Evolutionary conservation across 495 filamentous ascomycete species (phyloP), one percentile per base, ranked within the genome.

Genomic region (Aspergillus cavernicola): DNA sequence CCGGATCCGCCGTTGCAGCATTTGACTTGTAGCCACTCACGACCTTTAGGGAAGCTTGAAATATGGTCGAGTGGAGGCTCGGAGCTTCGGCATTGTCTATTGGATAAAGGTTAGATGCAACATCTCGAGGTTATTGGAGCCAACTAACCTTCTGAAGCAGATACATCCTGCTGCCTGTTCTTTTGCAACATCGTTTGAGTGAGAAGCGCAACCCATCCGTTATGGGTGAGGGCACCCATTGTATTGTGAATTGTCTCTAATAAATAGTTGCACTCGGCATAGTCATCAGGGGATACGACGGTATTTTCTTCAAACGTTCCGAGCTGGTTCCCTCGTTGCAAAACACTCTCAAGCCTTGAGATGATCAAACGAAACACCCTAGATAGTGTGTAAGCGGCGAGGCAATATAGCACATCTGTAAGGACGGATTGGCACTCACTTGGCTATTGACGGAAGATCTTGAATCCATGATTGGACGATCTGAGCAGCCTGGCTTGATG

Each of bases 401-500:
- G 42, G 10, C 12, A 12, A 5, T n/a, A 19, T 32, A 18, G 12
- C 26, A 13, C 19, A 2, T 23, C 31, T 4, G 2, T 7, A 16
- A 9, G 11, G 32, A 18, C 0, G 29, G 26, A 3, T 28, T 28
- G 19, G 18, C 16, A 49, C 67, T 69, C 57, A 75, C 73, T 63
- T 70, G 26, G 73, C 62, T 33, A 77, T 69, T 10, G 72, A 71
- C 39, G 85, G 71, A 15, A 95, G 72, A 39, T 80, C 88, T 59
- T 87, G 85, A 7, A 98, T 72, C 93, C 93, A 98, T 35, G 80
- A 82, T 54, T 87, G 83, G 18, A 88, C 82, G 48, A 85, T 85
- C 64, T 88, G 83, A 31, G 83, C 90, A 26, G 87, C 64, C 60
- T 92, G 89, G 10, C 82, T 84, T 20, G 81, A 80, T 57, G 86